These are phyloP conservation scores for Calonectria henricotiae DNA, from an alignment of 2,329 filamentous ascomycete species.

Conservation along the genomic window DNA sequence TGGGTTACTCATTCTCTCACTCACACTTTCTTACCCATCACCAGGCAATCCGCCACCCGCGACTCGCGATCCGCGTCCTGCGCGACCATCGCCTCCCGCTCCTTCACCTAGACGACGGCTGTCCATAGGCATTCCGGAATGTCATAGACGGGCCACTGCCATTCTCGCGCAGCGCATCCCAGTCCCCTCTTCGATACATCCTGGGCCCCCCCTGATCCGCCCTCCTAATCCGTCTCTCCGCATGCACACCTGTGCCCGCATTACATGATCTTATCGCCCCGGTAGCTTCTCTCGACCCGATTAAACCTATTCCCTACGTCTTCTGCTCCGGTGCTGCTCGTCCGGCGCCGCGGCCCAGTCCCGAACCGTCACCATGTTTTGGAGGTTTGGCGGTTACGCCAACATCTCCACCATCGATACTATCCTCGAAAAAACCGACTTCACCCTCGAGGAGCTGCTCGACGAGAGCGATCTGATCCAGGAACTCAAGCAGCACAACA, in stretches of 20 bases:
- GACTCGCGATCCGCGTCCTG: slow-evolving; percentile 34
- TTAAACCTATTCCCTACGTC: slow-evolving; percentile 38
- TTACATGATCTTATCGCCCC: slow-evolving; percentile 52
- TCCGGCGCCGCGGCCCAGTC: slow-evolving; percentile 56
- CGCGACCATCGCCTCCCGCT: slow-evolving; percentile 29
- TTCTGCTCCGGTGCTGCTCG: slow-evolving; percentile 54
- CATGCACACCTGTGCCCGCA: slow-evolving; percentile 45
- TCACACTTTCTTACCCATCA: slow-evolving; percentile 34
- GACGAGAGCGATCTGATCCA: slow-evolving; percentile 97
- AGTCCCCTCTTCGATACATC: slow-evolving; percentile 21
- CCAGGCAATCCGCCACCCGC: slow-evolving; percentile 35
- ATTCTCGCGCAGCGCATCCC: slow-evolving; percentile 34
- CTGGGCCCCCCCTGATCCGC: slow-evolving; percentile 20
- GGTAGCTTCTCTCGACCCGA: slow-evolving; percentile 41
- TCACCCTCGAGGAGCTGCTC: slow-evolving; percentile 94
- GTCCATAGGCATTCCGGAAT: slow-evolving; percentile 37
- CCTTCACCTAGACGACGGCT: slow-evolving; percentile 1
- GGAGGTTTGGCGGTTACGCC: slow-evolving; percentile 99
- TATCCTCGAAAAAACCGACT: slow-evolving; percentile 96
- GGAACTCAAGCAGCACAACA: slow-evolving; percentile 98
- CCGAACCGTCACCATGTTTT: slow-evolving; percentile 86
- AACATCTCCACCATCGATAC: slow-evolving; percentile 97
- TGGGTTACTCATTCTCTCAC: slow-evolving; percentile 30
- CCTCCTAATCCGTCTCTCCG: slow-evolving; percentile 35
- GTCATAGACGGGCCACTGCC: slow-evolving; percentile 32